These are phyloP conservation scores for Choiromyces venosus DNA, from an alignment of 495 filamentous ascomycete species.

Conservation along the genomic window DNA sequence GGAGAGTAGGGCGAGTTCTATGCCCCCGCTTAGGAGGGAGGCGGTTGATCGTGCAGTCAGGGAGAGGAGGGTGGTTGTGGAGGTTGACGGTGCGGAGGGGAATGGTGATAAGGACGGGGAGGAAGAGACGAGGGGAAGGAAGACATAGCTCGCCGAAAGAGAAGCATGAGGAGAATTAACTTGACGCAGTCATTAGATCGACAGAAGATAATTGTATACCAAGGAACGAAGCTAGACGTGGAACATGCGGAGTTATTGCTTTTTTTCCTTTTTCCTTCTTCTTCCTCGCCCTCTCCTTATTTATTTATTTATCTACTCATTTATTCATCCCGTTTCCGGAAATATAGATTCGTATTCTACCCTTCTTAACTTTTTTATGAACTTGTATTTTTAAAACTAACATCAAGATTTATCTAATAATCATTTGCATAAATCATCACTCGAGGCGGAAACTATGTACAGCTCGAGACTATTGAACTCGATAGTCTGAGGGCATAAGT, in stretches of 20 bases:
- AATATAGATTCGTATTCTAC: background rate
- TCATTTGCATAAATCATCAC: background rate
- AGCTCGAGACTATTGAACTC: too few species aligned
- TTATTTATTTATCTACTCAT: background rate
- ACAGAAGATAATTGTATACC: background rate
- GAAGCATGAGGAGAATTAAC: background rate
- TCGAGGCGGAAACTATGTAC: too few species aligned
- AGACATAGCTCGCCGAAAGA: background rate
- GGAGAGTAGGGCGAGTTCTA: constrained; percentile 32
- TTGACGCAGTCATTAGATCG: background rate
- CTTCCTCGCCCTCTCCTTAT: background rate
- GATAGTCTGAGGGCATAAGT: background rate
- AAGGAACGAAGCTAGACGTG: background rate
- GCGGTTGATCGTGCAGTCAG: background rate
- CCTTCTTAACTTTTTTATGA: too few species aligned
- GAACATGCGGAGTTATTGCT: background rate
- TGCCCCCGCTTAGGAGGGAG: constrained; percentile 25
- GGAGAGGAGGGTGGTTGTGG: background rate
- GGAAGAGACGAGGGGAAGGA: background rate
- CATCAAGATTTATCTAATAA: background rate
- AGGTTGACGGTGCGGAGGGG: background rate
- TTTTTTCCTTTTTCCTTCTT: background rate
- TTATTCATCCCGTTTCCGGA: background rate
- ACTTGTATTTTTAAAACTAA: background rate
- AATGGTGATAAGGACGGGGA: background rate